phyloP scores from a whole-genome alignment of 2,329 filamentous ascomycete species.

The Colletotrichum gloeosporioides region DNA sequence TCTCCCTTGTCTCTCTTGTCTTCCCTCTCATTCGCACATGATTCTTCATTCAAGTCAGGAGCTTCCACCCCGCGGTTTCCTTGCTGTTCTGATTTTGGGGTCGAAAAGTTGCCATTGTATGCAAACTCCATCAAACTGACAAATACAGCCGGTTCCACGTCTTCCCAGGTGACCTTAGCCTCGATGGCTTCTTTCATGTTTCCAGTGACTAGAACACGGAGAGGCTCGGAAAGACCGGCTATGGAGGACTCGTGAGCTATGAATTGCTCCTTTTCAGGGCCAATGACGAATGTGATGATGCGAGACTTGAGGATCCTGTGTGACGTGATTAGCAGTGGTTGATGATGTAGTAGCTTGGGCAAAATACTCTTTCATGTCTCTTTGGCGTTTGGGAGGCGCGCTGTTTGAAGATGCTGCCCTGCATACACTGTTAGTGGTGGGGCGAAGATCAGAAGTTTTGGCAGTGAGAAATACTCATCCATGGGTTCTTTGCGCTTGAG shows the following conservation, averaged over 20 bases:
- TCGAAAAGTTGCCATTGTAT: neutral
- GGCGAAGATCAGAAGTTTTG: neutral
- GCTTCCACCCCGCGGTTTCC: too few relatives aligned
- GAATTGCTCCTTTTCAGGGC: neutral
- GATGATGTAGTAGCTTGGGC: fast-evolving
- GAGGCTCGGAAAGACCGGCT: neutral
- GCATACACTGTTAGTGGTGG: neutral
- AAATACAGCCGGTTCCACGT: neutral
- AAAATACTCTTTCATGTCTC: neutral
- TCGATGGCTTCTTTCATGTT: neutral
- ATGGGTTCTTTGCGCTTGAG: neutral
- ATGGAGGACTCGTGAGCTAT: neutral
- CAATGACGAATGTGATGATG: neutral
- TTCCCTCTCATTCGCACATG: too few relatives aligned
- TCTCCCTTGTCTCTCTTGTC: too few relatives aligned
- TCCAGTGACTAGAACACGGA: neutral
- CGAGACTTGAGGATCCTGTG: neutral
- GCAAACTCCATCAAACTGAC: neutral
- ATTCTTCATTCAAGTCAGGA: too few relatives aligned
- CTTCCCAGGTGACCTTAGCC: neutral
- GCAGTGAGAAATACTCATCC: neutral
- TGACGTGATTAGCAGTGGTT: fast-evolving
- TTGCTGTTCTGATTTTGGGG: too few relatives aligned
- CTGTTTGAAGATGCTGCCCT: neutral
- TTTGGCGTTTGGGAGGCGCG: neutral